Percentiles rank a stretch among this genome's conserved stretches.
Conservation (phyloP, 139 green algal genomes). For the Coelastrella sp. region DNA sequence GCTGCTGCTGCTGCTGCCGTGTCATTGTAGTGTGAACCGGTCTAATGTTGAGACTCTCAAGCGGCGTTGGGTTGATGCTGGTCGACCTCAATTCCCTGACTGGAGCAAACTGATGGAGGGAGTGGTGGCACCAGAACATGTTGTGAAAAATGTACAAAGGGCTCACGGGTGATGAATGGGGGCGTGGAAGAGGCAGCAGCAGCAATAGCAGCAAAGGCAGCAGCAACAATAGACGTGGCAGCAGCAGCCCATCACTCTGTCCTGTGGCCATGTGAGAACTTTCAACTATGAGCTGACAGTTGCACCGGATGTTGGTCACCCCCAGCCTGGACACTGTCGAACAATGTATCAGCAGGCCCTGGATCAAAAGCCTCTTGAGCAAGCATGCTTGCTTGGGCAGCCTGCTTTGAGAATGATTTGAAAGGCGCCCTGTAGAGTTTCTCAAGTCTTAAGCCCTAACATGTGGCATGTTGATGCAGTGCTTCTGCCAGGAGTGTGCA, state of each 20-base stretch:
- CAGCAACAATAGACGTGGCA: not conserved
- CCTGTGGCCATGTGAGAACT: not conserved
- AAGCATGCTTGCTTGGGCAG: no score
- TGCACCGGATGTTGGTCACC: no score
- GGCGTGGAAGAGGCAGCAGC: not conserved
- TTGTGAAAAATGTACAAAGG: constrained; percentile 14
- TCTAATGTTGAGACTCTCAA: constrained; percentile 28
- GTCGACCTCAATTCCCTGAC: constrained; percentile 26
- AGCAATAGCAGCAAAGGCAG: not conserved
- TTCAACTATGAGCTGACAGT: not conserved
- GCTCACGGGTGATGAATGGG: not conserved
- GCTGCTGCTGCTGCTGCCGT: not conserved
- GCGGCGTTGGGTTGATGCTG: constrained; percentile 31
- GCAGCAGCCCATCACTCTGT: not conserved
- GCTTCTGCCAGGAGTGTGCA: no score
- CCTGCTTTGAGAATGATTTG: no score
- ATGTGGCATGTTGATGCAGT: no score
- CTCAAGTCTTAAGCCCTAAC: no score
- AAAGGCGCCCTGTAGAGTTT: no score
- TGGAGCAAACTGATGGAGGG: constrained; percentile 36
- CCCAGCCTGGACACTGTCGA: no score
- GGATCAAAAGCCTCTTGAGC: no score
- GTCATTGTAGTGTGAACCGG: constrained; percentile 33
- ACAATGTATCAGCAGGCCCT: no score
- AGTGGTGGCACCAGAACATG: constrained; percentile 11